Base-by-base conservation (phyloP, 1,139 yeast genomes). In the Suhomyces panamericanus region DNA sequence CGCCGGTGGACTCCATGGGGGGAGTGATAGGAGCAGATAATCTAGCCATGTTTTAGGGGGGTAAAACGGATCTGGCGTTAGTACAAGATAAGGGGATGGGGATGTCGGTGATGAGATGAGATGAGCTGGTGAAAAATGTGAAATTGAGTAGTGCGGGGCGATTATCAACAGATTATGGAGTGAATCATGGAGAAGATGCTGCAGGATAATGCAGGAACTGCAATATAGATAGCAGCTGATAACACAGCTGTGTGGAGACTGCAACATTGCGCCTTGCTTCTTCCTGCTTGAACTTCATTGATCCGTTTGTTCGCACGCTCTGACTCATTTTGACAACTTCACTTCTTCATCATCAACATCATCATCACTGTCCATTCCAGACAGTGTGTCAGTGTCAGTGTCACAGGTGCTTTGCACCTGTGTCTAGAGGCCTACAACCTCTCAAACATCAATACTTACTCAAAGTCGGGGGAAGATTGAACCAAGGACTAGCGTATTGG, bases 1-100 rank as follows among this genome's bases (percentile, higher is more conserved):
- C 89, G 58, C 87, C 87, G 50, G 85, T 80, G 47, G 88, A 75
- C 63, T 84, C 85, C 83, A 87, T 80, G 56, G 96, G 95, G 48
- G 96, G 96, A 58, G 93, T 77, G 63, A 89, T 87, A 49, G 96
- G 96, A 59, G 79, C 80, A 54, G 87, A 80, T 49, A 66, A 56
- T 42, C 48, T 50, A 43, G 57, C 57, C 64, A 61, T 60, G 51
- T 51, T 52, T 26, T 37, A 27, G 31, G 29, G 35, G 35, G 35
- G 35, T 32, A 32, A 32, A 32, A 32, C 35, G 35, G 39, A 35
- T 41, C 44, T 39, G 22, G 24, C n/a, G 43, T 40, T 40, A 40
- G 43, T 40, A 41, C 12, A n/a, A 20, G 31, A 16, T 16, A 24
- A 12, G n/a, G 24, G 34, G 13, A 13, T 30, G 32, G 32, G 12